These are phyloP conservation scores for Fusarium metavorans DNA, from an alignment of 2,329 filamentous ascomycete genomes.

Conservation along the genomic window DNA sequence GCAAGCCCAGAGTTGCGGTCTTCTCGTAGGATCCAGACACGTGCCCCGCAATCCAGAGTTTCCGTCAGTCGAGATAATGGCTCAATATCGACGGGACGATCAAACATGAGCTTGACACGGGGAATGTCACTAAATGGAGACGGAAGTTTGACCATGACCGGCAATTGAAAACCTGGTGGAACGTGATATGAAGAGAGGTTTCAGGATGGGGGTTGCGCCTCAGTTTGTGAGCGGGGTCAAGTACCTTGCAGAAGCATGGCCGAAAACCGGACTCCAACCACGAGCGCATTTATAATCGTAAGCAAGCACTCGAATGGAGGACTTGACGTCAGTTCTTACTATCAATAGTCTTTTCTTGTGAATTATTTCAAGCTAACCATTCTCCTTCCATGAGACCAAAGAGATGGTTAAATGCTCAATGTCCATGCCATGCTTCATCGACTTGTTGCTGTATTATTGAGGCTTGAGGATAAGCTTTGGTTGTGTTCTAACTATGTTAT, in stretches of 20 bases:
- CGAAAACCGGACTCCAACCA: not conserved
- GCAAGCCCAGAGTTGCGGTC: conserved; percentile 34
- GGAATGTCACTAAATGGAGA: conserved; percentile 19
- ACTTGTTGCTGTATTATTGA: too few relatives aligned
- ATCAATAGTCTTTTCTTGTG: not conserved
- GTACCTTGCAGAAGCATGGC: not conserved
- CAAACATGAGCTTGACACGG: conserved; percentile 20
- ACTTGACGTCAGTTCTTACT: not conserved
- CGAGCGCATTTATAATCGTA: not conserved
- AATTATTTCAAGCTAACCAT: not conserved
- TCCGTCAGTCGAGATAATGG: conserved; percentile 15
- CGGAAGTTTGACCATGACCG: conserved; percentile 12
- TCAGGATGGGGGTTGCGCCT: not conserved
- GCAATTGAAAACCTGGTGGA: not conserved
- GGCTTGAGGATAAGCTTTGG: too few relatives aligned
- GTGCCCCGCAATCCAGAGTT: not conserved
- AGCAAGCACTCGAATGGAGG: not conserved
- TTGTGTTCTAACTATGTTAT: too few relatives aligned
- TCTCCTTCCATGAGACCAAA: not conserved
- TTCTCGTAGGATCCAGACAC: conserved; percentile 26
- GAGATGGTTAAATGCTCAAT: not conserved
- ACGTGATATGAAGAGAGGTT: not conserved
- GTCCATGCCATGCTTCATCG: not conserved
- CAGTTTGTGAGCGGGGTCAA: not conserved
- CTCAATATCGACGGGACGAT: conserved; percentile 26